Percentiles rank a stretch among this genome's conserved stretches.
Conservation (phyloP, 2,329 filamentous ascomycete genomes). For the Cucurbitaria berberidis region DNA sequence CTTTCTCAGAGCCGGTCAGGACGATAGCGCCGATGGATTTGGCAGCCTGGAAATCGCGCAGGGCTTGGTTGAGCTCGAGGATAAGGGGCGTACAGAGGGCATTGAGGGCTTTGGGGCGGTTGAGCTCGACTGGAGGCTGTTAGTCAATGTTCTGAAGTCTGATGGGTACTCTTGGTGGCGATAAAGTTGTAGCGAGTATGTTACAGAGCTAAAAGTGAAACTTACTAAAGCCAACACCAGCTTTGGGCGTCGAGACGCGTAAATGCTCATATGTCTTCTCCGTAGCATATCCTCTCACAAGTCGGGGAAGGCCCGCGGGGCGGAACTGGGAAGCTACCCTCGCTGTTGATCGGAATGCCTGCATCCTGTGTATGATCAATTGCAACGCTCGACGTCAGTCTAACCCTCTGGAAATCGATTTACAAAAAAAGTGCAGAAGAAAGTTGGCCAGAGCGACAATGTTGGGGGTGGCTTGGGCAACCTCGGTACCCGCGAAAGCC, state of each 20-base stretch:
- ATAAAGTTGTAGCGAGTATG: neutral
- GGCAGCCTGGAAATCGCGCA: conserved; percentile 44
- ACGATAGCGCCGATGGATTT: conserved; percentile 54
- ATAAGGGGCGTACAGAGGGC: conserved; percentile 92
- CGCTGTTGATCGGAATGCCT: conserved; percentile 64
- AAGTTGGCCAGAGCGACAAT: neutral
- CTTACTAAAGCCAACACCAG: conserved; percentile 87
- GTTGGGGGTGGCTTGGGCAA: conserved; percentile 36
- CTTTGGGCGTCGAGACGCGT: conserved; percentile 78
- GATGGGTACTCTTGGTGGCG: neutral
- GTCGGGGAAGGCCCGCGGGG: conserved; percentile 62
- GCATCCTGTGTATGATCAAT: conserved; percentile 43
- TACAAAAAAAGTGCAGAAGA: conserved; percentile 1
- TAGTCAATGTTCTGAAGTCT: conserved; percentile 5
- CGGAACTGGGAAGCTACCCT: conserved; percentile 66
- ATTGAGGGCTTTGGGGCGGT: conserved; percentile 94
- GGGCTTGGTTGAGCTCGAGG: conserved; percentile 68
- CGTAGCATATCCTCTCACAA: conserved; percentile 59
- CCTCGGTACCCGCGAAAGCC: conserved; percentile 36
- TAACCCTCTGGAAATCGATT: neutral
- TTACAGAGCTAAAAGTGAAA: neutral
- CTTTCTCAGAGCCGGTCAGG: conserved; percentile 85
- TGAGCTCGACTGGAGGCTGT: conserved; percentile 74
- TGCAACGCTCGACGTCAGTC: neutral
- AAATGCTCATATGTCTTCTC: conserved; percentile 75